Percentiles rank a stretch among this genome's conserved stretches.
phyloP scores from a whole-genome alignment of 768 basidiomycete genomes.

The Boletus sp. region DNA sequence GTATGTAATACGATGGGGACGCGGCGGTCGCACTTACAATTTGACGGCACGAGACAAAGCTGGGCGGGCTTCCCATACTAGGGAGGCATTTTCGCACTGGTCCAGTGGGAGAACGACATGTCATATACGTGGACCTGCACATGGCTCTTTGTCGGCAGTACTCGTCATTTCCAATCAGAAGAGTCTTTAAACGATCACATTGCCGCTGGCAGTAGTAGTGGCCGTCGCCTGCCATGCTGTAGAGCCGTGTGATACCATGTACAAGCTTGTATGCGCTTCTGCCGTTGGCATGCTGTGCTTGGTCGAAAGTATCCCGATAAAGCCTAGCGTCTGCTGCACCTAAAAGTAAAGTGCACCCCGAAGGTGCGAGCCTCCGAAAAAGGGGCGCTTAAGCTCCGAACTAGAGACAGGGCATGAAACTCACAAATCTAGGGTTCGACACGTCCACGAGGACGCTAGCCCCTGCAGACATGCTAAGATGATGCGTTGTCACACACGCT shows the following conservation, averaged over 20 bases:
- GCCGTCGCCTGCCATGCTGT: conserved; percentile 19
- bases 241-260: conserved; percentile 9
- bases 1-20: not conserved
- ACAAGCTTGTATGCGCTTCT: conserved; percentile 18
- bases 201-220: conserved; percentile 2
- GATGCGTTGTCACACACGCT: not conserved
- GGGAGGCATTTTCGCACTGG: not conserved
- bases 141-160: conserved; percentile 7
- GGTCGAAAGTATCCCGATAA: conserved; percentile 7
- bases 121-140: not conserved
- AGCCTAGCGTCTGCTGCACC: conserved; percentile 4
- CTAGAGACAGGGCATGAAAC: conserved; percentile 16
- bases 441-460: conserved; percentile 13
- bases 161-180: not conserved
- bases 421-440: conserved; percentile 22
- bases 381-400: conserved; percentile 36
- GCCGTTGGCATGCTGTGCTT: conserved; percentile 24
- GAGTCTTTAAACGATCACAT: not conserved
- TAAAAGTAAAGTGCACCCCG: conserved; percentile 3
- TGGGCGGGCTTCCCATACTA: conserved; percentile 6
- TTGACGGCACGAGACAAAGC: conserved; percentile 2
- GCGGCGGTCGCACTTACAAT: not conserved
- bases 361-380: conserved; percentile 15
- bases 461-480: conserved; percentile 1
- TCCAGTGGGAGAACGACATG: not conserved